Percentiles rank a stretch among this genome's conserved stretches.
Conservation (phyloP, 768 basidiomycete genomes). For the Terana coerulea region DNA sequence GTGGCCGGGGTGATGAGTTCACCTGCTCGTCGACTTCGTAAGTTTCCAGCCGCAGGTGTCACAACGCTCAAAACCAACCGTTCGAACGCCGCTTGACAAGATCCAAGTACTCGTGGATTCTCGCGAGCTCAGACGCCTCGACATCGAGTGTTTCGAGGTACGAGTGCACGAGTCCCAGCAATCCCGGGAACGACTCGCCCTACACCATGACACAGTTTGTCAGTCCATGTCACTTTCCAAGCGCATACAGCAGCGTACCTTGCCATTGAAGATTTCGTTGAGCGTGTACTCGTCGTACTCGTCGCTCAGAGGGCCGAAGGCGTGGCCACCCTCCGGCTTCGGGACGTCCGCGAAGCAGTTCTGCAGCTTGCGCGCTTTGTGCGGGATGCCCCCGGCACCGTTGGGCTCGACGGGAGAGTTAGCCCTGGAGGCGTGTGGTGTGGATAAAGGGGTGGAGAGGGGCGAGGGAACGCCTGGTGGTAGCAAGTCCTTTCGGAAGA, state of each 20-base stretch:
- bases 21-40: conserved; percentile 39
- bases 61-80: conserved; percentile 44
- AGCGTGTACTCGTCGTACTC: conserved; percentile 94
- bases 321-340: conserved; percentile 42
- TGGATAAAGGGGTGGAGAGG: conserved; percentile 33
- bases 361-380: conserved; percentile 59
- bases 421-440: conserved; percentile 18
- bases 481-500: conserved; percentile 86
- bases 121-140: conserved; percentile 49
- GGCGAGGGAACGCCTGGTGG: conserved; percentile 35
- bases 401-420: conserved; percentile 19
- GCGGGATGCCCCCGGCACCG: conserved; percentile 24
- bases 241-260: conserved; percentile 41
- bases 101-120: conserved; percentile 75
- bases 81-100: conserved; percentile 75
- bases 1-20: conserved; percentile 80
- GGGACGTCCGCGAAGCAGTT: conserved; percentile 71
- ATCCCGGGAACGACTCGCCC: conserved; percentile 69
- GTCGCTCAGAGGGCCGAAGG: conserved; percentile 52
- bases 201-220: conserved; percentile 23
- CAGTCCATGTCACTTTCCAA: conserved; percentile 2
- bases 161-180: conserved; percentile 74
- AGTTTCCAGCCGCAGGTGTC: no score
- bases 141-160: conserved; percentile 88
- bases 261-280: conserved; percentile 93